Conservation (phyloP, 148 eudicot species). For the Cornus kousa region DNA sequence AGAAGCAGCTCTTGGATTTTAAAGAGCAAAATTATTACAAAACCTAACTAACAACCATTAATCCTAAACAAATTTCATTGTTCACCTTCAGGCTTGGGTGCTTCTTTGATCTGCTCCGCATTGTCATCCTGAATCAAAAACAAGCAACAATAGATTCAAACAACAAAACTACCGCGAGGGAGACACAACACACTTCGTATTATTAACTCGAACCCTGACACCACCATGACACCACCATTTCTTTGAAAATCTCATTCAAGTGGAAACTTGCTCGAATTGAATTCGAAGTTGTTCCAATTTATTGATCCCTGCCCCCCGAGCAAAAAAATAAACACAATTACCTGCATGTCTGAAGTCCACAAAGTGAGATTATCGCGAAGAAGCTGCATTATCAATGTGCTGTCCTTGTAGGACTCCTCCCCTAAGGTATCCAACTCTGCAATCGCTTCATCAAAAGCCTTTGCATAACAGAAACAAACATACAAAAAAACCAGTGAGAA, state of each 20-base stretch:
- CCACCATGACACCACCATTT: too few relatives aligned
- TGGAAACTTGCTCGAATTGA: too few relatives aligned
- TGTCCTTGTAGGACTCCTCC: slow-evolving; percentile 70
- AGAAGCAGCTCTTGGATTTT: background rate
- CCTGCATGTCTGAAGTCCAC: slow-evolving; percentile 71
- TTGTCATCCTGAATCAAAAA: slow-evolving; percentile 23
- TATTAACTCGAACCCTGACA: too few relatives aligned
- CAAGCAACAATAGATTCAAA: background rate
- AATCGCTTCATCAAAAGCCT: slow-evolving; percentile 72
- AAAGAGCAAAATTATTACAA: slow-evolving; percentile 9
- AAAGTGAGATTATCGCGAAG: slow-evolving; percentile 62
- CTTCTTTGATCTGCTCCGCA: slow-evolving; percentile 33
- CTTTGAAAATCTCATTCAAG: too few relatives aligned
- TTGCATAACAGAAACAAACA: background rate
- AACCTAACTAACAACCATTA: background rate
- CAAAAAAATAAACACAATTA: background rate
- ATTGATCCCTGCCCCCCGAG: too few relatives aligned
- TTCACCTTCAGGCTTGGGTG: slow-evolving; percentile 25
- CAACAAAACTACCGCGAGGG: too few relatives aligned
- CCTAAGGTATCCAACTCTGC: slow-evolving; percentile 67
- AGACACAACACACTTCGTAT: background rate
- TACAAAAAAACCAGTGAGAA: too few relatives aligned
- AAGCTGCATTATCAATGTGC: slow-evolving; percentile 69
- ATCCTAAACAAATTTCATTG: slow-evolving; percentile 3
- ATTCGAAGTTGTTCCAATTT: too few relatives aligned